A percentile compares a stretch with the other conserved stretches of the same genome.
phyloP scores from a whole-genome alignment of 2,329 filamentous ascomycete species.

The Acephala macrosclerotiorum region DNA sequence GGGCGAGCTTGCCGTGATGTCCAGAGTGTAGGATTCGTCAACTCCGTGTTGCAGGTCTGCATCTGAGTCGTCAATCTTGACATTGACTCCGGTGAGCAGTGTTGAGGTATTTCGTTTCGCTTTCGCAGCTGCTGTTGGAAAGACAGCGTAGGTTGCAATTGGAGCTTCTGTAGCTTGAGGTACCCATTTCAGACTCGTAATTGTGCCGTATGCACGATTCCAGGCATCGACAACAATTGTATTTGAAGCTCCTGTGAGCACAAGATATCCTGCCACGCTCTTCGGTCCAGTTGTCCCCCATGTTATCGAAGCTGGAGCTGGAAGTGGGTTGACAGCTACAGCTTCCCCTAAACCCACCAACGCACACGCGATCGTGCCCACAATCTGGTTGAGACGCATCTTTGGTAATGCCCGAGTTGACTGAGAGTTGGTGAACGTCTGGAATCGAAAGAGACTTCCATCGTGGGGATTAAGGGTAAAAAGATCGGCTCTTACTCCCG shows the following conservation, averaged over 20 bases:
- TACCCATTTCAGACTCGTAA: conserved; percentile 59
- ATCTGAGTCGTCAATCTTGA: conserved; percentile 53
- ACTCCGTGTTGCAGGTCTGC: conserved; percentile 63
- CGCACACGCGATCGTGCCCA: conserved; percentile 32
- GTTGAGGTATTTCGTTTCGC: conserved; percentile 40
- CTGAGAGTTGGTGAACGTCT: background rate
- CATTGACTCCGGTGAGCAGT: conserved; percentile 51
- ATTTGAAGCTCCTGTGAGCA: conserved; percentile 48
- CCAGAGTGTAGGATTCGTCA: conserved; percentile 79
- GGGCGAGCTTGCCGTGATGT: conserved; percentile 55
- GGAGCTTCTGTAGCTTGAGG: conserved; percentile 60
- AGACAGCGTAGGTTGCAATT: conserved; percentile 56
- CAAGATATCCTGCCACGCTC: conserved; percentile 47
- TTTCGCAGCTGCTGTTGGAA: conserved; percentile 51
- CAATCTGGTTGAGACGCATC: conserved; percentile 30
- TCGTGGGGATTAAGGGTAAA: conserved; percentile 5
- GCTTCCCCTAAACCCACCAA: conserved; percentile 49
- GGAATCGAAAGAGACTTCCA: background rate
- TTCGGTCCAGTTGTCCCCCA: conserved; percentile 61
- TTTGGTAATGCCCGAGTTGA: conserved; percentile 8
- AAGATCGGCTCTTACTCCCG: background rate
- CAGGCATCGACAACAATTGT: conserved; percentile 54
- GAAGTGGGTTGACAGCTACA: conserved; percentile 60
- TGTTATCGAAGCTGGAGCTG: conserved; percentile 58
- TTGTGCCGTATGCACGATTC: conserved; percentile 56